Evolutionary conservation across 441 rosid genomes (phyloP).

Genomic region (Bocquillonia castaneifolia): DNA sequence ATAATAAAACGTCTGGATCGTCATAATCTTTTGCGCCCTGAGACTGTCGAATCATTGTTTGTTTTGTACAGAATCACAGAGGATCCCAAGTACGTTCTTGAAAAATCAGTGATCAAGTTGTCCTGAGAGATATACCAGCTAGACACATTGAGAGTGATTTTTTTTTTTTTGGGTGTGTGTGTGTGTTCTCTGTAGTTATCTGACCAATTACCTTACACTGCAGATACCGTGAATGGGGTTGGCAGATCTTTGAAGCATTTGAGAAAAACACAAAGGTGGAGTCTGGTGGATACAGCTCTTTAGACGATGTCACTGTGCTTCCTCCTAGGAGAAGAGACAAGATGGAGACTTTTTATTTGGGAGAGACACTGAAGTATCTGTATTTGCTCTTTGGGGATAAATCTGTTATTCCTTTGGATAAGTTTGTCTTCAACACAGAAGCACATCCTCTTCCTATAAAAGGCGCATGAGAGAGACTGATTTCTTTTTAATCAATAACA

Average conservation of each 20-base stretch:
- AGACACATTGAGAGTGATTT: no score
- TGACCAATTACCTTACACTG: constrained; percentile 27
- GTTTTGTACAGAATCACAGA: constrained; percentile 75
- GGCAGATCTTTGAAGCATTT: constrained; percentile 95
- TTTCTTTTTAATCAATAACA: constrained; percentile 10
- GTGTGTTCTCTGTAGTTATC: background rate
- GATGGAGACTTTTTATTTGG: constrained; percentile 92
- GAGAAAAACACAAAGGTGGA: constrained; percentile 77
- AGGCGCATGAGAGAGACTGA: constrained; percentile 25
- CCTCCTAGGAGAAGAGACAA: constrained; percentile 87
- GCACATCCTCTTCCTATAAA: constrained; percentile 85
- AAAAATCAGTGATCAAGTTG: constrained; percentile 10
- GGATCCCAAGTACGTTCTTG: constrained; percentile 61
- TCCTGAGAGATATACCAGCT: constrained; percentile 14
- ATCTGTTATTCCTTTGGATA: constrained; percentile 67
- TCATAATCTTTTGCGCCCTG: constrained; percentile 93
- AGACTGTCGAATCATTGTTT: constrained; percentile 92
- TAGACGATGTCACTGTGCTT: constrained; percentile 69
- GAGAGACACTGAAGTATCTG: constrained; percentile 80
- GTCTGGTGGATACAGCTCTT: constrained; percentile 81
- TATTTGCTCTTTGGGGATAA: constrained; percentile 87
- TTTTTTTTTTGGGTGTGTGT: no score
- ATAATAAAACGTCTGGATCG: constrained; percentile 80
- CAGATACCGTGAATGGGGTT: constrained; percentile 96
- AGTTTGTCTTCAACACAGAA: constrained; percentile 85